A percentile compares a stretch with the other conserved stretches of the same genome.
Conservation (phyloP, 176 grass and related monocot species). For the Ensete glaucum region DNA sequence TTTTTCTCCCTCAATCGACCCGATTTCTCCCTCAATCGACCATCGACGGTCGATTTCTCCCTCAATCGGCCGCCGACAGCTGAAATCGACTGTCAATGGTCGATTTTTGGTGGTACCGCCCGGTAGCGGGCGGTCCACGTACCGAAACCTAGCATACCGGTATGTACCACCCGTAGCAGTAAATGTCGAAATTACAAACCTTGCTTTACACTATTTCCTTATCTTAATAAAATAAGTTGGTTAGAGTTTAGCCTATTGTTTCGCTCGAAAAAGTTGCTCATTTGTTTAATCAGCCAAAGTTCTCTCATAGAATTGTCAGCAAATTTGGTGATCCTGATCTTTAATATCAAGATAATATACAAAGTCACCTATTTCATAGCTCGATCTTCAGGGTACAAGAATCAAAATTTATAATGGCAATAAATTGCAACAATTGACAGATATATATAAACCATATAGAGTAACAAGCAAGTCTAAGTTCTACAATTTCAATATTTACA, state of each 20-base stretch:
- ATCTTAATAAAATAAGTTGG: background rate
- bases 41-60: too few species aligned
- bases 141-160: too few species aligned
- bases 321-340: background rate
- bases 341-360: background rate
- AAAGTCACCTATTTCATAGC: background rate
- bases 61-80: too few species aligned
- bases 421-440: too few species aligned
- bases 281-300: background rate
- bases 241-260: background rate
- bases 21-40: too few species aligned
- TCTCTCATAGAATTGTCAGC: background rate
- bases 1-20: too few species aligned
- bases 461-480: background rate
- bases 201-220: background rate
- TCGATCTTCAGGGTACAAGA: background rate
- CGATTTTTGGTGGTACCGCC: too few species aligned
- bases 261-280: background rate
- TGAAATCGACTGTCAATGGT: too few species aligned
- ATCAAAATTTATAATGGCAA: background rate
- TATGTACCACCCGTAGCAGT: too few species aligned
- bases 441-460: too few species aligned
- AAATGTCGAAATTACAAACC: too few species aligned
- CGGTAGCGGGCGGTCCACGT: too few species aligned
- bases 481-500: background rate